Evolutionary conservation across 208 protist genomes (phyloP).

Genomic region (Leptomonas pyrrhocoris): DNA sequence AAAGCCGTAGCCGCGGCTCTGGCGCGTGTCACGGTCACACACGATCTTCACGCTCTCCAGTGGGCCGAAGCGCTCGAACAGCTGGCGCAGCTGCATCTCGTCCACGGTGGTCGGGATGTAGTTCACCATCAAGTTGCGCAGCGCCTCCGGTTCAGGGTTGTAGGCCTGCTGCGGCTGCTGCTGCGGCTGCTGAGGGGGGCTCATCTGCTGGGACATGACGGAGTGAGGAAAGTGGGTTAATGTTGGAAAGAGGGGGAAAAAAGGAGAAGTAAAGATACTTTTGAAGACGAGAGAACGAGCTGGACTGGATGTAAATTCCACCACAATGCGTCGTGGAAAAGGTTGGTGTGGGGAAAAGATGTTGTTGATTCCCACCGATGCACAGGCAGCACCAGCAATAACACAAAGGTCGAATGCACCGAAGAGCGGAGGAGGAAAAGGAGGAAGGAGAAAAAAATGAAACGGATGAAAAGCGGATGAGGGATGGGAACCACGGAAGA

Average conservation of each 20-base stretch:
- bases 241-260: neutral
- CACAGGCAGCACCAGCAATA: too few species aligned
- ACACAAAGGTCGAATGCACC: too few species aligned
- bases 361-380: too few species aligned
- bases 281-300: too few species aligned
- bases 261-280: neutral
- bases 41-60: constrained; percentile 92
- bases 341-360: too few species aligned
- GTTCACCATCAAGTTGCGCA: constrained; percentile 91
- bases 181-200: constrained; percentile 38
- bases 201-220: constrained; percentile 51
- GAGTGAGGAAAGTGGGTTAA: neutral
- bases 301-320: too few species aligned
- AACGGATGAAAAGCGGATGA: neutral
- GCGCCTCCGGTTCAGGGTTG: constrained; percentile 67
- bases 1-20: constrained; percentile 91
- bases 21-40: constrained; percentile 81
- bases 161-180: constrained; percentile 47
- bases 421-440: neutral
- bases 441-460: neutral
- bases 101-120: constrained; percentile 89
- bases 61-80: constrained; percentile 84
- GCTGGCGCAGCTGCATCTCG: constrained; percentile 79
- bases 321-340: too few species aligned
- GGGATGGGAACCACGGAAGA: too few species aligned